Percentiles rank a stretch among this genome's conserved stretches.
phyloP scores from a whole-genome alignment of 2,329 filamentous ascomycete genomes.

The Diaporthe ampelina region DNA sequence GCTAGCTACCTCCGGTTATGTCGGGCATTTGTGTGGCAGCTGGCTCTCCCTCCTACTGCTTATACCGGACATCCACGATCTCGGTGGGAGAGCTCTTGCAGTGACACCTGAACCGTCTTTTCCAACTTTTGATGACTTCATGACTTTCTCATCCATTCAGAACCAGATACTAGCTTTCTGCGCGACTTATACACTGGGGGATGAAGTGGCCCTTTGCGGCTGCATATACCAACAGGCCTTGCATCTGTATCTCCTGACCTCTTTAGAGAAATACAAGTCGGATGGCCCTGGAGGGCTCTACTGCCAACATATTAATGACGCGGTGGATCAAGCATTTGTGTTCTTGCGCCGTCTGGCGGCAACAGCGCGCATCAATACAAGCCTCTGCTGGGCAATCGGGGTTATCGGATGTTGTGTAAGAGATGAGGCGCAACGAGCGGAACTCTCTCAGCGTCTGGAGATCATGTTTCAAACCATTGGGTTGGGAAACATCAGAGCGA shows the following conservation, averaged over 20 bases:
- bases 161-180: not conserved
- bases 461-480: not conserved
- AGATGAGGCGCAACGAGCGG: not conserved
- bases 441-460: not conserved
- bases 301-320: not conserved
- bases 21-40: not conserved
- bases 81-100: not conserved
- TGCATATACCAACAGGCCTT: not conserved
- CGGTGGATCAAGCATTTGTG: not conserved
- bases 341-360: not conserved
- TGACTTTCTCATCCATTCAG: not conserved
- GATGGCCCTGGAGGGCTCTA: not conserved
- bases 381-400: not conserved
- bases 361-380: not conserved
- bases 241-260: not conserved
- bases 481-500: not conserved
- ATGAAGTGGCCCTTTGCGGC: not conserved
- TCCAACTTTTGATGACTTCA: not conserved
- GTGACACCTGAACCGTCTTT: not conserved
- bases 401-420: not conserved
- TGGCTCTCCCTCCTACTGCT: not conserved
- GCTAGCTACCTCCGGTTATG: not conserved
- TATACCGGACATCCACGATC: not conserved
- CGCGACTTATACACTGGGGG: not conserved
- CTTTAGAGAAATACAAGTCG: not conserved